phyloP scores from a whole-genome alignment of 2,329 filamentous ascomycete genomes.

The Fusarium vanettenii region DNA sequence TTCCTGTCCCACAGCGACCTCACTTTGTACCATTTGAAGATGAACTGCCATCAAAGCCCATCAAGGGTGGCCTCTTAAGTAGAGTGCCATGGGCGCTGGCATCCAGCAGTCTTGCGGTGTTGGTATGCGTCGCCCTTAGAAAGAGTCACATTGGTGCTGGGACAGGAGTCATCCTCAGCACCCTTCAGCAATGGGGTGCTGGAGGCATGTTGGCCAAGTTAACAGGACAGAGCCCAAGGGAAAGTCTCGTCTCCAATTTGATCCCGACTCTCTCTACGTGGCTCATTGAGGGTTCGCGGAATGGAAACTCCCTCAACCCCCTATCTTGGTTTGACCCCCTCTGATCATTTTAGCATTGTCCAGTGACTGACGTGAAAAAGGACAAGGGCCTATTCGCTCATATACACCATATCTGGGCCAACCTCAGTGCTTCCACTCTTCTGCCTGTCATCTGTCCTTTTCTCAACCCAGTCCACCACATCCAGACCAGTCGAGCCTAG shows the following conservation, averaged over 20 bases:
- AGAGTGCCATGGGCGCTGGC: background rate
- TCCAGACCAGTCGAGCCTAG: background rate
- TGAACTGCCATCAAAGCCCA: background rate
- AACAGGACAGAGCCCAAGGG: background rate
- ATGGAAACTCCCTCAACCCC: background rate
- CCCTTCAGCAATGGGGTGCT: background rate
- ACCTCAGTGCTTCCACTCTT: background rate
- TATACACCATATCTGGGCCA: background rate
- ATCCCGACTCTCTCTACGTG: background rate
- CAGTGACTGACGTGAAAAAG: background rate
- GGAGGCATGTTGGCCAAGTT: background rate
- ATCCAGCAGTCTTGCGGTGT: background rate
- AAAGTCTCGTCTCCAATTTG: background rate
- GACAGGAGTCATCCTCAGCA: background rate
- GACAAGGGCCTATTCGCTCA: background rate
- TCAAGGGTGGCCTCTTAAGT: background rate
- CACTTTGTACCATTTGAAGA: conserved; percentile 1
- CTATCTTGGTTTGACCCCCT: background rate
- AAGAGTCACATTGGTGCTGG: background rate
- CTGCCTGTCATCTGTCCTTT: background rate
- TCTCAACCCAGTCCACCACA: background rate
- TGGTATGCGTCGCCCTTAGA: background rate
- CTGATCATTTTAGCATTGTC: background rate
- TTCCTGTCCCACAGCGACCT: background rate
- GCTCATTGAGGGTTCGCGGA: background rate